Base-by-base conservation (phyloP, 176 grass and related monocot species). In the Pontederia paniculata region DNA sequence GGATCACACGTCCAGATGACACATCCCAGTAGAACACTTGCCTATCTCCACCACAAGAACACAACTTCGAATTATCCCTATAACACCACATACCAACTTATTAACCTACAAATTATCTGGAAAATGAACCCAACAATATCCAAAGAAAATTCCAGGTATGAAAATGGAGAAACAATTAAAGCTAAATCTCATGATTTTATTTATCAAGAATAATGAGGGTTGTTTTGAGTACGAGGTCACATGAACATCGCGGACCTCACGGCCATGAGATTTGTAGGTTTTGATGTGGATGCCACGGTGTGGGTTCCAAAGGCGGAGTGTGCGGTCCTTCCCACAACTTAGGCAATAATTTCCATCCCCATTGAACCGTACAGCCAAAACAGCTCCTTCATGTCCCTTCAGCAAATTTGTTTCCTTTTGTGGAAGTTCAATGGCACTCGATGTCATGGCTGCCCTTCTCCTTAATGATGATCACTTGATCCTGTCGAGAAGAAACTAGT, bases 1-100 rank as follows among this genome's bases (percentile, higher is more conserved):
- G 85, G 60, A 96, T 79, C 46, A 89, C 82, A n/a, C 79, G 82
- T 52, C 74, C 82, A 8, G 85, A 69, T 58, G 82, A 43, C 12
- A 96, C 91, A 25, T 96, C 91, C 91, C 91, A 96, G 48, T 96
- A 96, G 77, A 96, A 96, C 16, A 96, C 48, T 69, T 96, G 91
- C 46, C 76, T 75, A 53, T 96, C 91, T 10, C 77, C 91, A 3
- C 91, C 91, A 66, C 85, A 96, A 0, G 91, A 96, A 25, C 82
- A 83, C 64, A 96, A 77, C 77, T 87, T 96, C 42, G 82, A 70
- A 44, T 96, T 96, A 37, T 96, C 91, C 74, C 90, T 96, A 67
- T 9, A 45, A 44, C 9, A 56, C 7, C 23, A 44, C 62, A 23
- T 51, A 61, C 0, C 45, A 25, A 14, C 28, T 37, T 19, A 19